These are phyloP conservation scores for Globisporangium cystogenes DNA, from an alignment of 352 stramenopile species.

Conservation along the genomic window DNA sequence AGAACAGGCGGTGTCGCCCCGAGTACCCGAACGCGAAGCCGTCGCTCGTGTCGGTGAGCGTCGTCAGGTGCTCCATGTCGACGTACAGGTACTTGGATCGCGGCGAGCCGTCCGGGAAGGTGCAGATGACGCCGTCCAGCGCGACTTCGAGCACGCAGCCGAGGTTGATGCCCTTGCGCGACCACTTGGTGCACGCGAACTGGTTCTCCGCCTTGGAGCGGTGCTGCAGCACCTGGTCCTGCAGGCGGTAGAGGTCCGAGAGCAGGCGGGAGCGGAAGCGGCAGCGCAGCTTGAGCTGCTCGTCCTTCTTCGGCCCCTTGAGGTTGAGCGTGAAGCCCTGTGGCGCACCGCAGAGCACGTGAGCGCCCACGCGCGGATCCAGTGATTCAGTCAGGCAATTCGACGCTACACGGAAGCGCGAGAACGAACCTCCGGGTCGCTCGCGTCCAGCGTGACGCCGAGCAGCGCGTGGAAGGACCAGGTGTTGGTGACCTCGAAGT, in stretches of 20 bases:
- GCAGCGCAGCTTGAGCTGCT: conserved; percentile 76
- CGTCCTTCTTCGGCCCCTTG: conserved; percentile 77
- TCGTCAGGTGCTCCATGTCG: conserved; percentile 71
- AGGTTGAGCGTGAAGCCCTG: conserved; percentile 54
- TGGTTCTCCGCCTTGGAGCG: conserved; percentile 25
- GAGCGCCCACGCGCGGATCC: no score
- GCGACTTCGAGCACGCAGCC: conserved; percentile 52
- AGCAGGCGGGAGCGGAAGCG: conserved; percentile 69
- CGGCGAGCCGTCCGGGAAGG: conserved; percentile 26
- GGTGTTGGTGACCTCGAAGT: conserved; percentile 87
- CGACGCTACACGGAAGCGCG: neutral
- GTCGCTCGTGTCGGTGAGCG: conserved; percentile 44
- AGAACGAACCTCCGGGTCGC: conserved; percentile 25
- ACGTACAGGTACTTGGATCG: conserved; percentile 79
- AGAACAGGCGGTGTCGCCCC: conserved; percentile 66
- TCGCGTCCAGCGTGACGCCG: conserved; percentile 49
- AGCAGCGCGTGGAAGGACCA: conserved; percentile 64
- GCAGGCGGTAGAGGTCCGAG: conserved; percentile 74
- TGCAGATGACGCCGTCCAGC: conserved; percentile 49
- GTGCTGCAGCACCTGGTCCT: conserved; percentile 40
- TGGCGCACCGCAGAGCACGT: no score
- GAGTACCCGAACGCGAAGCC: conserved; percentile 65
- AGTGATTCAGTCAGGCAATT: no score
- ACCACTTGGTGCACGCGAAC: conserved; percentile 65
- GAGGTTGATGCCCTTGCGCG: conserved; percentile 33